A percentile compares a stretch with the other conserved stretches of the same genome.
phyloP scores from a whole-genome alignment of 352 stramenopile species.

The Globisporangium alternatum region DNA sequence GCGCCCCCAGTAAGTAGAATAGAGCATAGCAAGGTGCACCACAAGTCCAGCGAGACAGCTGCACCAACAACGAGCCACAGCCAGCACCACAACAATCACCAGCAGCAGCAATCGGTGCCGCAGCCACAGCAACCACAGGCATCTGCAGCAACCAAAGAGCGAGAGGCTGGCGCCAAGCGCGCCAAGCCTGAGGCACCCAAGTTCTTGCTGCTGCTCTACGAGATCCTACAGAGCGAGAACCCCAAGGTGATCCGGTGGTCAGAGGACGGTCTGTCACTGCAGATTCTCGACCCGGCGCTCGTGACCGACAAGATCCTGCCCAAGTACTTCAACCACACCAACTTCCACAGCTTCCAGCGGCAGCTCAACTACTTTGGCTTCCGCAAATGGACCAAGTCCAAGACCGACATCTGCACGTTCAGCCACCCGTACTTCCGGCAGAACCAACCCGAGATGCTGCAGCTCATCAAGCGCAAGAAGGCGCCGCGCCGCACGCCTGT shows the following conservation, averaged over 20 bases:
- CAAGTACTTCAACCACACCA: slow-evolving; percentile 89
- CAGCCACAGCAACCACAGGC: neutral
- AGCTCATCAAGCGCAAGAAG: slow-evolving; percentile 83
- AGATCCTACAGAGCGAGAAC: slow-evolving; percentile 52
- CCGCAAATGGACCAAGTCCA: slow-evolving; percentile 57
- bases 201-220: slow-evolving; percentile 52
- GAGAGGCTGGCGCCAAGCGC: slow-evolving; percentile 20
- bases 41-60: slow-evolving; percentile 2
- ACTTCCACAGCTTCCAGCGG: slow-evolving; percentile 86
- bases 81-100: neutral
- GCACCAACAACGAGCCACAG: neutral
- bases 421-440: slow-evolving; percentile 75
- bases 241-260: slow-evolving; percentile 50
- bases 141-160: neutral
- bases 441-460: slow-evolving; percentile 69
- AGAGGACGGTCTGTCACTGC: slow-evolving; percentile 37
- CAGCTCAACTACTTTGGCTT: slow-evolving; percentile 91
- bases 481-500: slow-evolving; percentile 42
- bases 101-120: neutral
- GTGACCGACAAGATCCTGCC: slow-evolving; percentile 77
- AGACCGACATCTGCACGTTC: slow-evolving; percentile 86
- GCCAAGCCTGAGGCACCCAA: slow-evolving; percentile 45
- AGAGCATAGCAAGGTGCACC: slow-evolving; percentile 5
- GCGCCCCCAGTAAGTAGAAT: slow-evolving; percentile 7
- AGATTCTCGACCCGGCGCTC: slow-evolving; percentile 42